Evolutionary conservation across 75 land plant genomes (phyloP).

Genomic region (Picea sitchensis): DNA sequence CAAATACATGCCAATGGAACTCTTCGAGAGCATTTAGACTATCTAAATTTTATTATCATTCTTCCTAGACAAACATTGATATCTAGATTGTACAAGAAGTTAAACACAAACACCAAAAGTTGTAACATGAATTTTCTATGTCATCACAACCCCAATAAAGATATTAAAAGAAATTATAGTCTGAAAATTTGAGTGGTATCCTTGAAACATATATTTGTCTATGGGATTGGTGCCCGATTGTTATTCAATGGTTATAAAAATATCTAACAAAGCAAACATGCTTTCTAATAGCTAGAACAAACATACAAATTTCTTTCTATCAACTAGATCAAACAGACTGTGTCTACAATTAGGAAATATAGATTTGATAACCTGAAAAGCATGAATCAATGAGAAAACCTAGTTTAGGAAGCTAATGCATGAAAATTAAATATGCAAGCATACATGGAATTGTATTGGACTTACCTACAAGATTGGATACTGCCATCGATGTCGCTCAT

Average conservation of each 20-base stretch:
- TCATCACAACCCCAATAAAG: background rate
- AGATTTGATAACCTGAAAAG: background rate
- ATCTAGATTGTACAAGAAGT: background rate
- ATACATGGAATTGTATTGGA: slow-evolving; percentile 56
- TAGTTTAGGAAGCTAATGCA: background rate
- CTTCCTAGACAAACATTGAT: background rate
- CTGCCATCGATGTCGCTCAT: slow-evolving; percentile 89
- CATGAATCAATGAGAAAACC: background rate
- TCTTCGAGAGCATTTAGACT: slow-evolving; percentile 88
- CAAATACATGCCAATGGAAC: slow-evolving; percentile 97
- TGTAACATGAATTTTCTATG: background rate
- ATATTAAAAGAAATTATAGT: background rate
- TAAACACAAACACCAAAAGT: background rate
- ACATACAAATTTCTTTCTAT: background rate
- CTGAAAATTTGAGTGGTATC: background rate
- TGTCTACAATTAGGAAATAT: background rate
- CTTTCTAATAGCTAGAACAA: too few relatives aligned
- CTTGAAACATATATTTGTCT: background rate
- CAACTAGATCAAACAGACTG: background rate
- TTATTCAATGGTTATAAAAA: background rate
- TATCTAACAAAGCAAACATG: background rate
- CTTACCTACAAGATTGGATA: slow-evolving; percentile 67
- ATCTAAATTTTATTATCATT: slow-evolving; percentile 18
- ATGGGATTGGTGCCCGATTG: background rate
- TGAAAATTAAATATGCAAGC: slow-evolving; percentile 27